Conservation (phyloP, 2,329 filamentous ascomycete species). For the Colletotrichum somersetense region DNA sequence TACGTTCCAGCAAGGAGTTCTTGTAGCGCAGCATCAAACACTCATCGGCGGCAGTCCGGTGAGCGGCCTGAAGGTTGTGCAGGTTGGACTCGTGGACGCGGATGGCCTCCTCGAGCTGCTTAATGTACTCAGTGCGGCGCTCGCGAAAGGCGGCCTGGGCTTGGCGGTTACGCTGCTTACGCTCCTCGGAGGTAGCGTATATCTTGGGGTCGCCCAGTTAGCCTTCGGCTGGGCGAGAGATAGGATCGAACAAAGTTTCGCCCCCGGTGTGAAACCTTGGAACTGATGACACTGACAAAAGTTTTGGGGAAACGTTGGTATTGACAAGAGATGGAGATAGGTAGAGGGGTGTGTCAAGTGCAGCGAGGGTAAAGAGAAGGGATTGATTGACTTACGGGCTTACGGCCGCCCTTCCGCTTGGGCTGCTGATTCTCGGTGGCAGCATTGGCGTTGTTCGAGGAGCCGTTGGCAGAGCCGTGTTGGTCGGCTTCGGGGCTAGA, state of each 20-base stretch:
- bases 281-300: constrained; percentile 31
- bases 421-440: constrained; percentile 73
- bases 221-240: constrained; percentile 40
- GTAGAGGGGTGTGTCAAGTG: neutral
- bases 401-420: constrained; percentile 97
- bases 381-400: constrained; percentile 87
- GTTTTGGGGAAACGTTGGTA: constrained; percentile 30
- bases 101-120: constrained; percentile 97
- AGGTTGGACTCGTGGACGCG: constrained; percentile 96
- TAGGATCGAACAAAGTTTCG: constrained; percentile 35
- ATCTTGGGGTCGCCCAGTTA: constrained; percentile 69
- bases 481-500: constrained; percentile 71
- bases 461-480: constrained; percentile 49
- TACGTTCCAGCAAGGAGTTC: constrained; percentile 94
- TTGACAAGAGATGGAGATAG: constrained; percentile 7
- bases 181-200: constrained; percentile 98
- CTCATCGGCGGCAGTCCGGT: constrained; percentile 94
- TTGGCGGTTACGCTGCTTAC: constrained; percentile 97
- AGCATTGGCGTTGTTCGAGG: constrained; percentile 47
- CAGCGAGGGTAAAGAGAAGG: constrained; percentile 42
- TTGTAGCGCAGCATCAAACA: constrained; percentile 99
- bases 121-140: constrained; percentile 98
- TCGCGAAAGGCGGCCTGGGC: constrained; percentile 98
- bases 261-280: constrained; percentile 28
- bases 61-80: constrained; percentile 91